Evolutionary conservation across 805 yeast species (phyloP), one percentile per base, ranked within the genome.

Genomic region (Myxozyma monticola): DNA sequence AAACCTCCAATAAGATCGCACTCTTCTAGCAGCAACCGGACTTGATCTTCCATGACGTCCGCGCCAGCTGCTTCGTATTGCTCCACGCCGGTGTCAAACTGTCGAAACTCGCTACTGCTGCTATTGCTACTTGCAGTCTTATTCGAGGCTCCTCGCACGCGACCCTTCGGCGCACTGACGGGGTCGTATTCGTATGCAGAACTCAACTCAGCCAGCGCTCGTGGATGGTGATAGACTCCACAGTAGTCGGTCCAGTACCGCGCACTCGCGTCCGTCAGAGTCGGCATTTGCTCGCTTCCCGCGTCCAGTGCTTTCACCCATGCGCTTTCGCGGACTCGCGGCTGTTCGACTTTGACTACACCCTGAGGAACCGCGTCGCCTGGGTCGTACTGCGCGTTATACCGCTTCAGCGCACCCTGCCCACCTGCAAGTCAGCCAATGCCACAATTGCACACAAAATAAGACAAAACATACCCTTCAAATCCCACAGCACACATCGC

Each of bases 241-340:
- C 83, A 75, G 62, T 84, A 87, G 62, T 88, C 96, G 0, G 93
- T 76, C 97, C 97, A 91, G 59, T 79, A 85, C 25, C 65, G 66
- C 0, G 87, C 77, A 37, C 75, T 76, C 1, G 65, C 62, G 0
- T 56, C 54, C 4, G 61, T 65, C 35, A 86, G 67, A 22, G 57
- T 53, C 72, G 4, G 68, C 18, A 51, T 5, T 2, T 33, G 29
- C 7, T 33, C 26, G 18, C 45, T 41, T 8, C 30, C 59, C 29
- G 49, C 31, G 66, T 87, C 95, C 29, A 89, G 67, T 1, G 81
- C 78, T 31, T 54, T 56, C 64, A 87, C 96, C 63, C 83, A 89
- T 18, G 73, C 75, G 55, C 80, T 81, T 64, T 78, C 80, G 0
- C 62, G 64, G 1, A 76, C 65, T 21, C 68, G 60, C 1, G 66